Conservation (phyloP, 2,329 filamentous ascomycete species). For the Pseudogymnoascus destructans region DNA sequence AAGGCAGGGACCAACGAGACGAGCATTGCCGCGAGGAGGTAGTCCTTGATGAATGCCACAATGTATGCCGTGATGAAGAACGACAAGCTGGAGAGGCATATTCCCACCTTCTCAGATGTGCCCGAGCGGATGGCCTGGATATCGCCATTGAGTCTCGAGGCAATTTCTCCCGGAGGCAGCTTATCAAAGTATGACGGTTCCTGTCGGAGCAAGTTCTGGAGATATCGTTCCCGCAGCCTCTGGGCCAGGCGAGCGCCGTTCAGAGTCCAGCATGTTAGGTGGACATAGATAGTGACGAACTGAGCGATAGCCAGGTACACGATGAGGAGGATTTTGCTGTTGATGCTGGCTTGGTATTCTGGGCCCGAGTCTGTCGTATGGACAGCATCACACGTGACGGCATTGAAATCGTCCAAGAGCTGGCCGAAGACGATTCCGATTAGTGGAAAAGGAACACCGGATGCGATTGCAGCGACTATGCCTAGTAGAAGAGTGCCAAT, state of each 20-base stretch:
- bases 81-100: constrained; percentile 39
- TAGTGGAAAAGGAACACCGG: constrained; percentile 47
- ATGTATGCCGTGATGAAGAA: constrained; percentile 46
- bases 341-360: constrained; percentile 31
- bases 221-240: constrained; percentile 38
- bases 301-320: constrained; percentile 51
- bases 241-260: constrained; percentile 41
- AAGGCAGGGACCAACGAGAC: constrained; percentile 33
- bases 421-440: constrained; percentile 51
- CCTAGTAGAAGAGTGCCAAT: constrained; percentile 27
- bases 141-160: constrained; percentile 41
- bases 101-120: constrained; percentile 46
- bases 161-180: constrained; percentile 39
- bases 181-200: constrained; percentile 42
- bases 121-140: constrained; percentile 44
- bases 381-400: constrained; percentile 35
- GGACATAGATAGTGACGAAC: constrained; percentile 50
- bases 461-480: constrained; percentile 34
- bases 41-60: constrained; percentile 45
- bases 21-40: constrained; percentile 40
- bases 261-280: constrained; percentile 46
- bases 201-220: constrained; percentile 37
- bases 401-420: constrained; percentile 47
- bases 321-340: constrained; percentile 45
- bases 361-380: constrained; percentile 18